Conservation (phyloP, 768 basidiomycete genomes). For the Leucosporidium yakuticum region DNA sequence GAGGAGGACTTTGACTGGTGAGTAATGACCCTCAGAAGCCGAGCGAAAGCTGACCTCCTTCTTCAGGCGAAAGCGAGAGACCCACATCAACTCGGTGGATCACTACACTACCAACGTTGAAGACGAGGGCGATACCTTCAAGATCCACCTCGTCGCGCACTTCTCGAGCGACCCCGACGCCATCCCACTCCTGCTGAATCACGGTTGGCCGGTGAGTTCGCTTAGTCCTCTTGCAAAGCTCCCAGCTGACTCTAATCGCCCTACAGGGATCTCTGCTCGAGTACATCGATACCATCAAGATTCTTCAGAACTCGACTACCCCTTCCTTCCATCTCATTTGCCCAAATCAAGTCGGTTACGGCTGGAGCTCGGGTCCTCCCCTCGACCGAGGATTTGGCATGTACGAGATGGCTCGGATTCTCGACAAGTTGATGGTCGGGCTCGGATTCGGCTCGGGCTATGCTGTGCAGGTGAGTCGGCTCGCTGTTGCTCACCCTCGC, state of each 20-base stretch:
- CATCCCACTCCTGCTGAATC: conserved; percentile 38
- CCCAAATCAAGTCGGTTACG: conserved; percentile 35
- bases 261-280: conserved; percentile 35
- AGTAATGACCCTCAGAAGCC: not conserved
- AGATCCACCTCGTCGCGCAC: conserved; percentile 37
- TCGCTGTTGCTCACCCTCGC: not conserved
- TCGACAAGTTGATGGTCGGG: conserved; percentile 29
- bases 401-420: conserved; percentile 21
- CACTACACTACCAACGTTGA: conserved; percentile 31
- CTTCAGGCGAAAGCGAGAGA: conserved; percentile 24
- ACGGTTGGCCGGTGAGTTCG: conserved; percentile 37
- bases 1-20: conserved; percentile 29
- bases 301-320: conserved; percentile 19
- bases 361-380: conserved; percentile 22
- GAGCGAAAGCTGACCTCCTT: not conserved
- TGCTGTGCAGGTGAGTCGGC: conserved; percentile 15
- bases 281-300: conserved; percentile 34
- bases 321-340: conserved; percentile 33
- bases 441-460: conserved; percentile 27
- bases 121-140: conserved; percentile 10
- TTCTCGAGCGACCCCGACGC: conserved; percentile 35
- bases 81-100: conserved; percentile 28
- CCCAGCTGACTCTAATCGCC: too few relatives aligned
- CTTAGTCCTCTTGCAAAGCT: not conserved
- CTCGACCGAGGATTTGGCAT: conserved; percentile 22